Evolutionary conservation across 2,329 filamentous ascomycete genomes (phyloP).

Genomic region (Colletotrichum melonis): DNA sequence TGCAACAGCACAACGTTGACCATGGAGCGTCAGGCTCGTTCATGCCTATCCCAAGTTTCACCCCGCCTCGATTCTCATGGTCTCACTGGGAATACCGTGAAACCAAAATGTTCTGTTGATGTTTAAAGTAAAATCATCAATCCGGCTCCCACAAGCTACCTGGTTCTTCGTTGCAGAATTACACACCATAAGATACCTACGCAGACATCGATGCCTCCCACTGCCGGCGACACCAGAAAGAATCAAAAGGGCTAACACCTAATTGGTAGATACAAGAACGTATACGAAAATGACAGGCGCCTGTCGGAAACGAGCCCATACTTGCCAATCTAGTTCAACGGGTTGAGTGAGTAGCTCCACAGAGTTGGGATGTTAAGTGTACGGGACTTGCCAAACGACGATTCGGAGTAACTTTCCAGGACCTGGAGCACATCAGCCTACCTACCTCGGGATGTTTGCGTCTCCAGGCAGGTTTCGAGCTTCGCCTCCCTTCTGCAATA

Average conservation of each 20-base stretch:
- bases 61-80: neutral
- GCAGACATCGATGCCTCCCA: neutral
- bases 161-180: too few species aligned
- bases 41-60: neutral
- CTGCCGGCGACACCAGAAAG: too few species aligned
- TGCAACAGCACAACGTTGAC: neutral
- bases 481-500: neutral
- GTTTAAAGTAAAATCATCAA: too few species aligned
- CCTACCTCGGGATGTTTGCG: neutral
- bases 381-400: neutral
- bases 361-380: neutral
- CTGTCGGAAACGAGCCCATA: neutral
- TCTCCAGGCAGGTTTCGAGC: neutral
- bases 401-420: neutral
- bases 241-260: neutral
- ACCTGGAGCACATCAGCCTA: neutral
- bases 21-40: neutral
- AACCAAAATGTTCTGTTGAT: too few species aligned
- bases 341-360: neutral
- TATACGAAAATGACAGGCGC: neutral
- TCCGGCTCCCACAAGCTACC: neutral
- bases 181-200: too few species aligned
- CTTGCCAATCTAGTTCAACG: neutral
- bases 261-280: neutral
- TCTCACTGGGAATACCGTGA: neutral